Evolutionary conservation across 2,329 filamentous ascomycete species (phyloP), one percentile per base, ranked within the genome.

Genomic region (Ceratocystis destructans): DNA sequence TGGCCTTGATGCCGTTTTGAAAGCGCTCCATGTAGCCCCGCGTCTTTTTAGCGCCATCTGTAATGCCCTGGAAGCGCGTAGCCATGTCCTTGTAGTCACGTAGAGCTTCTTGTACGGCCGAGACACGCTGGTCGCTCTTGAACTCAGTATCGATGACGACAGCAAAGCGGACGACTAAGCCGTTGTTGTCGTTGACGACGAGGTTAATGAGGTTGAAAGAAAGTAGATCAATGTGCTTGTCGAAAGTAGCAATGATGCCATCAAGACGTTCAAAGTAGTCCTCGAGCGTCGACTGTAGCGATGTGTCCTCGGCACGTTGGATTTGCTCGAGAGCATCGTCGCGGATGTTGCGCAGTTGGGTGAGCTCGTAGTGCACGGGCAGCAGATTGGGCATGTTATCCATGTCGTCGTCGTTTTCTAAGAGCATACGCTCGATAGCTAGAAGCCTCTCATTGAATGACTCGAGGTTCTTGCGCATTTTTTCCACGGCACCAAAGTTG

Each of bases 311-410:
- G 12, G 87, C 85, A 70, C 87, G 82, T 73, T 87, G 86, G 73
- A 97, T 96, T 81, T 99, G 94, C 73, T 96, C 91, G 83, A 97
- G 92, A 41, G 94, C 93, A 75, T 96, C 89, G 77, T 97, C 94
- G 67, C 92, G 85, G 70, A 99, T 96, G 75, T 99, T 96, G 69
- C 94, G 83, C 75, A 99, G 79, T 75, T 90, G 86, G 3, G 90
- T 96, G 71, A 99, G 83, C 74, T 93, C 90, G 80, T 93, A 96
- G 77, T 99, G 94, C 64, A 93, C 86, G 48, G 87, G 84, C 53
- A 99, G 80, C 64, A 99, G 77, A 75, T 97, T 96, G 6, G 90
- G 89, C 85, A 97, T 96, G 73, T 88, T 89, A 77, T 95, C 89
- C 69, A 85, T 80, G 74, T 96, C 90, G 69, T 85, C 81, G 73